Conservation (phyloP, 2,329 filamentous ascomycete genomes). For the Coniochaeta ligniaria region DNA sequence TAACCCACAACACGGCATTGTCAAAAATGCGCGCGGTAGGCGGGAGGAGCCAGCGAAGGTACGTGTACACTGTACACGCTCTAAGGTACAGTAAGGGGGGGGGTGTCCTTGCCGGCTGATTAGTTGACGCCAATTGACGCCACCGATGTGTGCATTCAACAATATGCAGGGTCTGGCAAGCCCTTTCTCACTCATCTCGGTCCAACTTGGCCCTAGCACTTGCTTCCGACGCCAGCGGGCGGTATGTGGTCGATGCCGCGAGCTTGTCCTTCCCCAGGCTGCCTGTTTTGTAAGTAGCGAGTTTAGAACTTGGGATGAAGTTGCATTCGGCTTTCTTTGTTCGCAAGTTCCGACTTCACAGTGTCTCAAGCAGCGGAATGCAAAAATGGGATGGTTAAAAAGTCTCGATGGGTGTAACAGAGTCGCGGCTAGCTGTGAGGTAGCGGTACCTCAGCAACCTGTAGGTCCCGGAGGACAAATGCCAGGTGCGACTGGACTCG, state of each 20-base stretch:
- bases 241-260: not conserved
- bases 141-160: not conserved
- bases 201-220: not conserved
- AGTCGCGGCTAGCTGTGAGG: no score
- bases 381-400: not conserved
- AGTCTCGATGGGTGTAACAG: no score
- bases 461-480: not conserved
- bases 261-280: not conserved
- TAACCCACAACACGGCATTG: not conserved
- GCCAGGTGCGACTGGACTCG: not conserved
- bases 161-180: not conserved
- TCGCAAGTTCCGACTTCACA: not conserved
- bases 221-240: not conserved
- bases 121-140: not conserved
- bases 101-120: not conserved
- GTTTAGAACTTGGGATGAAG: no score
- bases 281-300: not conserved
- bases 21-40: not conserved
- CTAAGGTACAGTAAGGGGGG: no score
- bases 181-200: not conserved
- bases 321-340: no score
- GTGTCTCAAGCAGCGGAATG: not conserved
- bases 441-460: not conserved
- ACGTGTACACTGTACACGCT: no score
- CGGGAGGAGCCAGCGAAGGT: not conserved